Conservation (phyloP, 2,329 filamentous ascomycete genomes). For the Byssoonygena ceratinophila region DNA sequence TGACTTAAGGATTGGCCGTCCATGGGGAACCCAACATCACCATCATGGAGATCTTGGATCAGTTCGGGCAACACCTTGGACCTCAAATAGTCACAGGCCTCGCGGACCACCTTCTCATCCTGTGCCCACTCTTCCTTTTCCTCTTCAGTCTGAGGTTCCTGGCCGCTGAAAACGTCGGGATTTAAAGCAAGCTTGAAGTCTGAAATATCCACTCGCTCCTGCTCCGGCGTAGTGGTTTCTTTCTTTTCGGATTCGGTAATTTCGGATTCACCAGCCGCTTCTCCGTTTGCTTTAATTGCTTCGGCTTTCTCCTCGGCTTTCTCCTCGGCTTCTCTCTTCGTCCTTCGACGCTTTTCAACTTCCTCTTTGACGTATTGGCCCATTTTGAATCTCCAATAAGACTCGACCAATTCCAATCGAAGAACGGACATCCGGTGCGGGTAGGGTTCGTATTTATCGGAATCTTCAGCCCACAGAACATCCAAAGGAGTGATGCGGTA, state of each 20-base stretch:
- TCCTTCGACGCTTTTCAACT: slow-evolving; percentile 51
- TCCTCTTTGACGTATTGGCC: slow-evolving; percentile 78
- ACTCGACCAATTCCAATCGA: slow-evolving; percentile 78
- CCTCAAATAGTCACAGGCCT: slow-evolving; percentile 67
- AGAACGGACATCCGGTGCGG: slow-evolving; percentile 95
- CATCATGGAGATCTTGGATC: slow-evolving; percentile 75
- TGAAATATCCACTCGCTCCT: slow-evolving; percentile 71
- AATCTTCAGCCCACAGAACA: slow-evolving; percentile 78
- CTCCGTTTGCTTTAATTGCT: slow-evolving; percentile 18
- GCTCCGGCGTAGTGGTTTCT: slow-evolving; percentile 29
- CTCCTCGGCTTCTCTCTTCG: slow-evolving; percentile 30
- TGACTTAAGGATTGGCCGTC: slow-evolving; percentile 85
- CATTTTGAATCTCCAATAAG: slow-evolving; percentile 74
- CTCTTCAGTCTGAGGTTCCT: slow-evolving; percentile 76
- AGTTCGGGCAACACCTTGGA: slow-evolving; percentile 73
- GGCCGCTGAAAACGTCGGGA: slow-evolving; percentile 89
- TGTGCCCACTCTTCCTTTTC: slow-evolving; percentile 73
- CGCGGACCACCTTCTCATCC: slow-evolving; percentile 81
- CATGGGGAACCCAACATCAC: slow-evolving; percentile 95
- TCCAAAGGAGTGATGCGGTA: slow-evolving; percentile 92
- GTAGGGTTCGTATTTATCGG: slow-evolving; percentile 53
- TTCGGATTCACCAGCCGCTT: slow-evolving; percentile 22
- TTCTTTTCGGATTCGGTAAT: slow-evolving; percentile 36
- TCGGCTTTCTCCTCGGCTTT: slow-evolving; percentile 26
- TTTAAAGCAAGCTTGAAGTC: slow-evolving; percentile 83